phyloP scores from a whole-genome alignment of 805 yeast species.

The Hagleromyces aurorensis region DNA sequence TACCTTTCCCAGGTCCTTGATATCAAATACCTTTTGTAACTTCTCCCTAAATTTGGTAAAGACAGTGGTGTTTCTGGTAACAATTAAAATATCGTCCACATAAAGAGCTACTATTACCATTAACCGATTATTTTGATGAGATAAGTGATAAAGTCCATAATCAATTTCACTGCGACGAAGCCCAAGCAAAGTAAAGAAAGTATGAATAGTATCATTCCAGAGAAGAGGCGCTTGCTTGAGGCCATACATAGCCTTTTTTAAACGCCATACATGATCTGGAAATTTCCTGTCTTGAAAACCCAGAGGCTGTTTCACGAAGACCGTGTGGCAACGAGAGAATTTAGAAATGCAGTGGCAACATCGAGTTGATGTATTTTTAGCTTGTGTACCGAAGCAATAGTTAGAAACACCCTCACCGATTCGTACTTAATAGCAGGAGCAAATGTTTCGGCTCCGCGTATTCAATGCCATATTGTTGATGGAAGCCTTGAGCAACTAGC shows the following conservation, averaged over 20 bases:
- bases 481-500: no score
- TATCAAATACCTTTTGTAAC: slow-evolving; percentile 1
- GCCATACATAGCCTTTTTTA: slow-evolving; percentile 11
- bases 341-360: no score
- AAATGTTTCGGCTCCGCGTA: no score
- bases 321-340: no score
- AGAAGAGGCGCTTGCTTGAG: slow-evolving; percentile 16
- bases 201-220: slow-evolving; percentile 26
- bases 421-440: no score
- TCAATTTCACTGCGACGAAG: slow-evolving; percentile 7
- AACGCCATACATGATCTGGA: slow-evolving; percentile 9
- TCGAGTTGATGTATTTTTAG: no score
- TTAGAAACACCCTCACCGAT: no score
- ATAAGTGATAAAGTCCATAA: slow-evolving; percentile 3
- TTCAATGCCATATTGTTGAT: no score
- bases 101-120: slow-evolving; percentile 2
- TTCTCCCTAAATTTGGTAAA: no score
- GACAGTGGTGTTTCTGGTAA: background rate
- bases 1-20: slow-evolving; percentile 7
- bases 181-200: slow-evolving; percentile 21
- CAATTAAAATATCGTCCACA: no score
- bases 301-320: slow-evolving; percentile 6
- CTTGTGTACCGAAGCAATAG: no score
- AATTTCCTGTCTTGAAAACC: slow-evolving; percentile 2
- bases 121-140: background rate